Evolutionary conservation across 2,329 filamentous ascomycete species (phyloP).

Genomic region (Cercospora sp.): DNA sequence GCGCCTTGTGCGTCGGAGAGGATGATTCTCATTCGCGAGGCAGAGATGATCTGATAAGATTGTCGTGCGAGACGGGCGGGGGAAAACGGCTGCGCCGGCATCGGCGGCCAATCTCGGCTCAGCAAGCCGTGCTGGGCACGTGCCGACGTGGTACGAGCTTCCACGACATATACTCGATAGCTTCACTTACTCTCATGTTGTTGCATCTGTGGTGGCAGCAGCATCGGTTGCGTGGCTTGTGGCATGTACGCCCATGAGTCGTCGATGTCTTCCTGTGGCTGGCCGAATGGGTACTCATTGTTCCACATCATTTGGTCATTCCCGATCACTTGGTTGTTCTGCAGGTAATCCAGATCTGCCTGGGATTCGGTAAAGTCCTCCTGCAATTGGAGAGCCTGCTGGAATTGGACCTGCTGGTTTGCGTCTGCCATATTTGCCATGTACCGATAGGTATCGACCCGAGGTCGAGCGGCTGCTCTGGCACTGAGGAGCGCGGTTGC

Average conservation of each 20-base stretch:
- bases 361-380: background rate
- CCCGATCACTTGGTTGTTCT: background rate
- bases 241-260: background rate
- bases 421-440: slow-evolving; percentile 2
- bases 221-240: background rate
- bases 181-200: background rate
- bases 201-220: slow-evolving; percentile 1
- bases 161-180: background rate
- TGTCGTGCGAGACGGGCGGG: slow-evolving; percentile 2
- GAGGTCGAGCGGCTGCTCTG: background rate
- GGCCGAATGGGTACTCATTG: background rate
- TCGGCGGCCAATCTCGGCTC: slow-evolving; percentile 6
- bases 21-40: slow-evolving; percentile 19
- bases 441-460: background rate
- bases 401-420: background rate
- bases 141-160: background rate
- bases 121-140: background rate
- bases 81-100: slow-evolving; percentile 6
- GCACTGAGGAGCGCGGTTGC: slow-evolving; percentile 4
- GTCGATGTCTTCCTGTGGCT: background rate
- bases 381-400: background rate
- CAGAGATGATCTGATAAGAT: slow-evolving; percentile 35
- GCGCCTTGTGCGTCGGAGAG: slow-evolving; percentile 15
- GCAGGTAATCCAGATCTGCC: background rate
- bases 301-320: background rate